Evolutionary conservation across 257 asterid species (phyloP).

Genomic region (Penstemon newberryi): DNA sequence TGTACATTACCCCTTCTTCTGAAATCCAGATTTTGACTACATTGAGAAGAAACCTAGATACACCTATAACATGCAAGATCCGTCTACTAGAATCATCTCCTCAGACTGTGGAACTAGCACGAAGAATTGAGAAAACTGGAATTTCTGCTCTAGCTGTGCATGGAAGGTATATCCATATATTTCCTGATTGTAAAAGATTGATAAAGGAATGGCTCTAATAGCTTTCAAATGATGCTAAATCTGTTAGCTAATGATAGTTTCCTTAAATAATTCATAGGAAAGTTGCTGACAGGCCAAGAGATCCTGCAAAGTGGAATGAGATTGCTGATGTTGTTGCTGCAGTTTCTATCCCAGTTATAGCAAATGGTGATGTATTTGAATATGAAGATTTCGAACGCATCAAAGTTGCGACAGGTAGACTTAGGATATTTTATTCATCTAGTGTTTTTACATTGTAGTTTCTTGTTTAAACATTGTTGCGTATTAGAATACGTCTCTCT

Average conservation of each 20-base stretch:
- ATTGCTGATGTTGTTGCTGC: slow-evolving; percentile 89
- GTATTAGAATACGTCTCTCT: not conserved
- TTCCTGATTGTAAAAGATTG: slow-evolving; percentile 22
- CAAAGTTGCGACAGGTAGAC: slow-evolving; percentile 73
- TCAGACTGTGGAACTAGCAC: slow-evolving; percentile 88
- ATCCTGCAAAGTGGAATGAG: slow-evolving; percentile 92
- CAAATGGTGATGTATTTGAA: slow-evolving; percentile 91
- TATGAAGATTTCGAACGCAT: slow-evolving; percentile 79
- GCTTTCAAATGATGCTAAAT: slow-evolving; percentile 4
- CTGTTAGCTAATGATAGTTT: not conserved
- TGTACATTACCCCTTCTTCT: slow-evolving; percentile 21
- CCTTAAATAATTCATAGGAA: slow-evolving; percentile 45
- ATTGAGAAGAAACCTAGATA: slow-evolving; percentile 72
- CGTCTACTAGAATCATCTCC: slow-evolving; percentile 68
- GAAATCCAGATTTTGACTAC: slow-evolving; percentile 75
- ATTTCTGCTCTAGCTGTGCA: slow-evolving; percentile 95
- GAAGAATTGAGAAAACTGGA: slow-evolving; percentile 86
- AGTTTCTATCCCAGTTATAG: slow-evolving; percentile 87
- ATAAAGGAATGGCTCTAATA: slow-evolving; percentile 1
- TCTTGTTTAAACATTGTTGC: not conserved
- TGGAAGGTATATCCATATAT: slow-evolving; percentile 61
- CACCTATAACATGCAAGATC: slow-evolving; percentile 86
- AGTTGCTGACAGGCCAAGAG: slow-evolving; percentile 96
- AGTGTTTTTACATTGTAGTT: slow-evolving; percentile 1
- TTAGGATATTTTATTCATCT: not conserved